phyloP scores from a whole-genome alignment of 2,329 filamentous ascomycete species.

The Malbranchea zuffiana region DNA sequence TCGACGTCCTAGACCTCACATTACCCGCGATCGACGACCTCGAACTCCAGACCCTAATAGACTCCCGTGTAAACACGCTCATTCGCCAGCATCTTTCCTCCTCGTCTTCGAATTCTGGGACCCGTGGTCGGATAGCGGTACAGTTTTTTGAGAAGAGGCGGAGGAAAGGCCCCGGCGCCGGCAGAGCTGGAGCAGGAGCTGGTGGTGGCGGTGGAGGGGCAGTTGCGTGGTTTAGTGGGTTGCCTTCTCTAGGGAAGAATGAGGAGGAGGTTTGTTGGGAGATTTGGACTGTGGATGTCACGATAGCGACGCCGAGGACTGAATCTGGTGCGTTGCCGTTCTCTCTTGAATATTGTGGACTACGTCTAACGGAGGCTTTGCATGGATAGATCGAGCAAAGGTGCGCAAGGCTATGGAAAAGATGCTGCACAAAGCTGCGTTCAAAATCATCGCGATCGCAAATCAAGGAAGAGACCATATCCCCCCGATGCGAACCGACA shows the following conservation, averaged over 20 bases:
- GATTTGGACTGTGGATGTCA: conserved; percentile 85
- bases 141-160: conserved; percentile 93
- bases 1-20: conserved; percentile 82
- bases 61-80: conserved; percentile 69
- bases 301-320: conserved; percentile 78
- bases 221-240: conserved; percentile 53
- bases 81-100: conserved; percentile 62
- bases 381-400: conserved; percentile 63
- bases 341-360: background rate
- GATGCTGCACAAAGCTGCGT: conserved; percentile 71
- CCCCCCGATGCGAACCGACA: conserved; percentile 85
- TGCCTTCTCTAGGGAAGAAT: conserved; percentile 41
- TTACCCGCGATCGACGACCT: conserved; percentile 81
- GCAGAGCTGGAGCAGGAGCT: no score
- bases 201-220: no score
- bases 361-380: conserved; percentile 4
- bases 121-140: conserved; percentile 67
- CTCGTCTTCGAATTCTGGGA: conserved; percentile 46
- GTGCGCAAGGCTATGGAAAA: conserved; percentile 85
- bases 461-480: conserved; percentile 92
- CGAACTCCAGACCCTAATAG: conserved; percentile 86
- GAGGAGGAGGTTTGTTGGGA: conserved; percentile 98
- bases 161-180: no score
- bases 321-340: conserved; percentile 58
- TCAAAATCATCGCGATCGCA: conserved; percentile 81